Percentiles rank a stretch among this genome's conserved stretches.
phyloP scores from a whole-genome alignment of 768 basidiomycete genomes.

The Termitomyces bulborhizus region DNA sequence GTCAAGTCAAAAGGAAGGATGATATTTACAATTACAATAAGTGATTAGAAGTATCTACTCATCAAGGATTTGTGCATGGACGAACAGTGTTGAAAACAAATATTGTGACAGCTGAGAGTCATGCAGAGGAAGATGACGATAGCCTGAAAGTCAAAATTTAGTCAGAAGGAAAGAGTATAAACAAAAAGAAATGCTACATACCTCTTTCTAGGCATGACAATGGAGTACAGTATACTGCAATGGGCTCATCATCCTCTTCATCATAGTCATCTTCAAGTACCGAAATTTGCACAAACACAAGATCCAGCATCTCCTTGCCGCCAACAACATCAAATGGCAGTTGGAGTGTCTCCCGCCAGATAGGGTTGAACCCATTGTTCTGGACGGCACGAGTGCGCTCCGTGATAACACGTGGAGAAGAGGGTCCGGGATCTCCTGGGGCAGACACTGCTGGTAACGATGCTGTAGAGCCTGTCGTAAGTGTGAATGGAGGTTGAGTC shows the following conservation, averaged over 20 bases:
- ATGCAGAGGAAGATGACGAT: slow-evolving; percentile 84
- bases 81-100: slow-evolving; percentile 91
- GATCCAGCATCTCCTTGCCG: slow-evolving; percentile 69
- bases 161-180: background rate
- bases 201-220: slow-evolving; percentile 70
- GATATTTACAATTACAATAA: too few species aligned
- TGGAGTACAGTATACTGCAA: slow-evolving; percentile 71
- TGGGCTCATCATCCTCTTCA: slow-evolving; percentile 53
- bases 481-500: slow-evolving; percentile 27
- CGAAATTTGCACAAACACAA: slow-evolving; percentile 79
- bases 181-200: slow-evolving; percentile 22
- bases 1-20: too few species aligned
- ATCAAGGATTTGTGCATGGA: slow-evolving; percentile 49
- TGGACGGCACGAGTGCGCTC: slow-evolving; percentile 37
- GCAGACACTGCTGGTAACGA: slow-evolving; percentile 18
- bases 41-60: background rate
- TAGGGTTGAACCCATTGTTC: slow-evolving; percentile 62
- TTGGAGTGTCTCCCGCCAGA: slow-evolving; percentile 68
- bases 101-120: slow-evolving; percentile 85
- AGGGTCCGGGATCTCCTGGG: slow-evolving; percentile 18
- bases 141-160: slow-evolving; percentile 45
- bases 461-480: slow-evolving; percentile 3
- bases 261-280: slow-evolving; percentile 57
- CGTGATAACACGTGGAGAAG: slow-evolving; percentile 40
- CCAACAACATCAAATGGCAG: slow-evolving; percentile 75